A percentile compares a stretch with the other conserved stretches of the same genome.
Conservation (phyloP, 2,329 filamentous ascomycete genomes). For the Aspergillus tamarii region DNA sequence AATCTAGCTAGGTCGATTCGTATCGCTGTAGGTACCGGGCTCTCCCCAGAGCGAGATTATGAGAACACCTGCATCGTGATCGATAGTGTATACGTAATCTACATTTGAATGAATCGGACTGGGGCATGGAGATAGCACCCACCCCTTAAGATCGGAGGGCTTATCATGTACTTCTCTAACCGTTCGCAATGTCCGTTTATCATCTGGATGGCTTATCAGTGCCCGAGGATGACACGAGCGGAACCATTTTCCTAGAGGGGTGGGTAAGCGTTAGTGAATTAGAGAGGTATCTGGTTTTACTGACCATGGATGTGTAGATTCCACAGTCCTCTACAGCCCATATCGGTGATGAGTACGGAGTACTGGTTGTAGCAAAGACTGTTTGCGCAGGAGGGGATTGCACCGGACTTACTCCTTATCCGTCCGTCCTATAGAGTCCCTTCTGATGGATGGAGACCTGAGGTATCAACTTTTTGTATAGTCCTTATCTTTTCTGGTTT, state of each 20-base stretch:
- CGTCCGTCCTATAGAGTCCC: no score
- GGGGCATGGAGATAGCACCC: slow-evolving; percentile 26
- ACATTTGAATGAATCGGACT: slow-evolving; percentile 25
- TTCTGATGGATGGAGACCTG: no score
- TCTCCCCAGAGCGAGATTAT: slow-evolving; percentile 19
- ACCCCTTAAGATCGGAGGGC: slow-evolving; percentile 17
- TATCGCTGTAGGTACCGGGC: slow-evolving; percentile 1
- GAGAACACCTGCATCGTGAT: slow-evolving; percentile 24
- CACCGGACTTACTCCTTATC: no score
- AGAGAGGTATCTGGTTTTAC: not conserved
- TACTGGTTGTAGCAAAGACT: no score
- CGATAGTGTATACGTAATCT: slow-evolving; percentile 30
- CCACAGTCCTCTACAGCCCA: slow-evolving; percentile 8
- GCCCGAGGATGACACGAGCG: slow-evolving; percentile 17
- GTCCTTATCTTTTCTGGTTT: no score
- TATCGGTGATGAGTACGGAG: not conserved
- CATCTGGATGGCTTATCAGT: not conserved
- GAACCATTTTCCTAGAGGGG: slow-evolving; percentile 27
- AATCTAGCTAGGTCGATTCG: slow-evolving; percentile 9
- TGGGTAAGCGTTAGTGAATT: not conserved
- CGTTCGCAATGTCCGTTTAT: not conserved
- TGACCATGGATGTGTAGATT: slow-evolving; percentile 14
- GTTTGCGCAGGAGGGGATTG: no score
- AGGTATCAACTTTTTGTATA: no score
- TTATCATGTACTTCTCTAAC: slow-evolving; percentile 11